phyloP scores from a whole-genome alignment of 257 asterid genomes.

The Lithospermum erythrorhizon region DNA sequence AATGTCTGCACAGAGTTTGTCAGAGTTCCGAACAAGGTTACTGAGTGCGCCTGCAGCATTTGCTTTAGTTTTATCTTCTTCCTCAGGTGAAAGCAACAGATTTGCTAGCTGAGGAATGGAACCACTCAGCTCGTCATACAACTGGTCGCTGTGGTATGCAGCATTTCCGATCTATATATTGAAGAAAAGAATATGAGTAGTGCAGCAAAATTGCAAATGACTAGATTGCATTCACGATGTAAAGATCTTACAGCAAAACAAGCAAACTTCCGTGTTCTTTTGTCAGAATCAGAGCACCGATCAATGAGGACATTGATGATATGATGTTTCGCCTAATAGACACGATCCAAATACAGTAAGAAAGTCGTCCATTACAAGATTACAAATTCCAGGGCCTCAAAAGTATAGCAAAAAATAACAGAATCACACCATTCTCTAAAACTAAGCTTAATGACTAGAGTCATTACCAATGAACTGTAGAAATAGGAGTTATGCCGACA shows the following conservation, averaged over 20 bases:
- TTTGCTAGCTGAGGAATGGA: slow-evolving; percentile 78
- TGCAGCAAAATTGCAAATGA: not conserved
- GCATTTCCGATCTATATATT: slow-evolving; percentile 90
- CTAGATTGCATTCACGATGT: not conserved
- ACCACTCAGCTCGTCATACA: slow-evolving; percentile 78
- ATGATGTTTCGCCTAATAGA: slow-evolving; percentile 55
- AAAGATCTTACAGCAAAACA: slow-evolving; percentile 81
- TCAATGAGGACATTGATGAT: slow-evolving; percentile 64
- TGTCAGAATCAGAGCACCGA: slow-evolving; percentile 86
- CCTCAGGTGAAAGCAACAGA: slow-evolving; percentile 76
- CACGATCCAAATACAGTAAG: slow-evolving; percentile 5
- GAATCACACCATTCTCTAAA: not conserved
- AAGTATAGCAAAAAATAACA: not conserved
- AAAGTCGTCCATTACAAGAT: not conserved
- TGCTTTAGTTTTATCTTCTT: slow-evolving; percentile 95
- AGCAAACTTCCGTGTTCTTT: slow-evolving; percentile 87
- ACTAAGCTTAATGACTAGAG: not conserved
- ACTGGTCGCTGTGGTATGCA: slow-evolving; percentile 81
- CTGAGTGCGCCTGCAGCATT: slow-evolving; percentile 99
- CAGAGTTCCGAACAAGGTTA: slow-evolving; percentile 90
- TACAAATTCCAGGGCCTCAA: too few species aligned
- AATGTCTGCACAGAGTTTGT: slow-evolving; percentile 85
- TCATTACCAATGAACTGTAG: slow-evolving; percentile 61
- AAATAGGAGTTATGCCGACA: slow-evolving; percentile 95
- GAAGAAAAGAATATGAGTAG: slow-evolving; percentile 15